Conservation (phyloP, 2,329 filamentous ascomycete genomes). For the Fonsecaea erecta region DNA sequence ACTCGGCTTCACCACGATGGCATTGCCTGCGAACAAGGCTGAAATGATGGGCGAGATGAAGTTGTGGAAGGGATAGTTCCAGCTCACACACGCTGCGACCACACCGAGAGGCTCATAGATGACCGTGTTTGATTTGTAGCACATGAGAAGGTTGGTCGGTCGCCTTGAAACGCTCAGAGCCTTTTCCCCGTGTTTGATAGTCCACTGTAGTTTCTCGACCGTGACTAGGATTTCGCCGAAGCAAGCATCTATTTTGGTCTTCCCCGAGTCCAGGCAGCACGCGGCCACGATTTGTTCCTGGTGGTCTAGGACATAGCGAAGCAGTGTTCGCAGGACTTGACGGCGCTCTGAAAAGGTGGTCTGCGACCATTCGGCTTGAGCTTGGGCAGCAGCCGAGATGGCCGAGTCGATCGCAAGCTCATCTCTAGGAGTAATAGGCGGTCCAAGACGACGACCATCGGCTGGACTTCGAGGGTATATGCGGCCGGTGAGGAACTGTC, state of each 20-base stretch:
- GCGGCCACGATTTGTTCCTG: constrained; percentile 84
- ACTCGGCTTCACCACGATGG: constrained; percentile 88
- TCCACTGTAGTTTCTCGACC: constrained; percentile 92
- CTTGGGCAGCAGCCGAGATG: constrained; percentile 72
- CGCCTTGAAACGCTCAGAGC: constrained; percentile 72
- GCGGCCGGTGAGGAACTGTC: constrained; percentile 27
- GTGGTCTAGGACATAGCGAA: constrained; percentile 79
- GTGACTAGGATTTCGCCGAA: constrained; percentile 95
- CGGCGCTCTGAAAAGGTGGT: constrained; percentile 79
- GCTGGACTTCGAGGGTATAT: constrained; percentile 66
- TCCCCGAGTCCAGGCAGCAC: constrained; percentile 90
- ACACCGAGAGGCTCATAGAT: constrained; percentile 91
- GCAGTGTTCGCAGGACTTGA: constrained; percentile 77
- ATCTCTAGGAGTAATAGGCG: constrained; percentile 70
- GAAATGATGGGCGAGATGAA: constrained; percentile 89
- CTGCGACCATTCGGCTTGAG: constrained; percentile 75
- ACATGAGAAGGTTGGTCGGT: constrained; percentile 90
- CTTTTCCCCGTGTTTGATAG: constrained; percentile 83
- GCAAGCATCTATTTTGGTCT: constrained; percentile 92
- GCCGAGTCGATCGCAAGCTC: constrained; percentile 77
- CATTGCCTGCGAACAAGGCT: constrained; percentile 87
- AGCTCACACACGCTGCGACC: constrained; percentile 88
- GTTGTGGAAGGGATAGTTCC: constrained; percentile 98
- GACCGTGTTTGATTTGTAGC: constrained; percentile 91
- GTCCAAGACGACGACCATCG: constrained; percentile 74